phyloP scores from a whole-genome alignment of 1,139 yeast genomes.

The Kurtzmaniella quercitrusa region DNA sequence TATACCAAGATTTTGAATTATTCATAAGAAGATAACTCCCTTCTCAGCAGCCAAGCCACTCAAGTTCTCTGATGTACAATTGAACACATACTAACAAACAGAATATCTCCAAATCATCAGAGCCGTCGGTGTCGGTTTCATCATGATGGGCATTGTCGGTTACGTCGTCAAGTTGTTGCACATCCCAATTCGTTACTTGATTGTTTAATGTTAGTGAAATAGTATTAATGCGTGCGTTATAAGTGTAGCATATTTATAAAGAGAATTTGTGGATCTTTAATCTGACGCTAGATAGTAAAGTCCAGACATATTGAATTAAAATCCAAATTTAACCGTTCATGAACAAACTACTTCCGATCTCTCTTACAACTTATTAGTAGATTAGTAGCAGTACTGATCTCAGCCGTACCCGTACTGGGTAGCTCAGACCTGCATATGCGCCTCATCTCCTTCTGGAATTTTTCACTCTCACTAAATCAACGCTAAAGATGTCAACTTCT shows the following conservation, averaged over 20 bases:
- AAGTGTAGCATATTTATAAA: background rate
- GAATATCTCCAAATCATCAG: conserved; percentile 86
- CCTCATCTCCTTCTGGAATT: conserved; percentile 1
- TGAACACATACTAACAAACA: conserved; percentile 15
- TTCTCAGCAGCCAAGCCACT: background rate
- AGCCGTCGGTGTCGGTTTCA: conserved; percentile 95
- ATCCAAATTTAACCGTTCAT: too few relatives aligned
- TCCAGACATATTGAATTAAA: too few relatives aligned
- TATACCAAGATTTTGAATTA: too few relatives aligned
- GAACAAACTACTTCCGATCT: too few relatives aligned
- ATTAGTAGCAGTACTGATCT: too few relatives aligned
- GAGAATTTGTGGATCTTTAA: too few relatives aligned
- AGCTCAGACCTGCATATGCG: background rate
- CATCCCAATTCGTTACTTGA: conserved; percentile 95
- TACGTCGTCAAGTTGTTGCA: conserved; percentile 92
- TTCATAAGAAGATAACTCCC: background rate
- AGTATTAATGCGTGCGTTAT: background rate
- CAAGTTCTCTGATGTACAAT: too few relatives aligned
- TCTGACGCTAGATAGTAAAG: too few relatives aligned
- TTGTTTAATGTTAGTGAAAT: conserved; percentile 51
- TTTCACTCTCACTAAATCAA: conserved; percentile 1
- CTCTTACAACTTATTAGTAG: too few relatives aligned
- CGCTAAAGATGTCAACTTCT: conserved; percentile 24
- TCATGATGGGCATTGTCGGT: conserved; percentile 97
- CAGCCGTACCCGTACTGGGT: too few relatives aligned